These are phyloP conservation scores for Penstemon eatonii DNA, from an alignment of 257 asterid genomes.

Conservation along the genomic window DNA sequence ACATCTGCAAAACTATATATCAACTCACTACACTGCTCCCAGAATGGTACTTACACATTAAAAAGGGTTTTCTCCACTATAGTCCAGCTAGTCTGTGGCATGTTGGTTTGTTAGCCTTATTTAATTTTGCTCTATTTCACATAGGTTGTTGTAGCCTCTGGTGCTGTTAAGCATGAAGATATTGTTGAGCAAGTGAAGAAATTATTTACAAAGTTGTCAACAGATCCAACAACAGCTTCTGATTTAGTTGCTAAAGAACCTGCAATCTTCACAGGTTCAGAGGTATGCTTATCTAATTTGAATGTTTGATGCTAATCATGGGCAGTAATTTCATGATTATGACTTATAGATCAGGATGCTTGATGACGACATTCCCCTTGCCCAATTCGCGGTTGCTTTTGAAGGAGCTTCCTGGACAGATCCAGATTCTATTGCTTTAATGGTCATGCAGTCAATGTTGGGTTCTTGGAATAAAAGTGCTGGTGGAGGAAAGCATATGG, in stretches of 20 bases:
- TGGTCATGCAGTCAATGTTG: conserved; percentile 83
- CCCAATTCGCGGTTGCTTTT: conserved; percentile 86
- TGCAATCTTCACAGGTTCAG: conserved; percentile 85
- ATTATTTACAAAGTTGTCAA: conserved; percentile 61
- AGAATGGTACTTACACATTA: conserved; percentile 36
- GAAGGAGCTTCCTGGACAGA: conserved; percentile 97
- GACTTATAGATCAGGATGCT: conserved; percentile 46
- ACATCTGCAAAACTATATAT: conserved; percentile 57
- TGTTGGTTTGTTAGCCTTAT: conserved; percentile 16
- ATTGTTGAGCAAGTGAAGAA: conserved; percentile 55
- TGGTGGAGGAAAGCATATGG: conserved; percentile 85
- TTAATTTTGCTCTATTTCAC: conserved; percentile 21
- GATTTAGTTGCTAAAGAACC: conserved; percentile 71
- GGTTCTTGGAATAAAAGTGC: conserved; percentile 81
- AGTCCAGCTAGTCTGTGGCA: conserved; percentile 17
- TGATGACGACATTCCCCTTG: conserved; percentile 65
- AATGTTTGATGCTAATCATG: conserved; percentile 18
- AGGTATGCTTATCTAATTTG: conserved; percentile 47
- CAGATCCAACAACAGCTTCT: conserved; percentile 56
- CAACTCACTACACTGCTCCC: conserved; percentile 82
- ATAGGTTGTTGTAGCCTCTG: conserved; percentile 82
- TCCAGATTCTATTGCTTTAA: conserved; percentile 77
- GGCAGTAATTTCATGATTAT: not conserved
- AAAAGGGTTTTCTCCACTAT: not conserved
- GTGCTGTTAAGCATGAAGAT: conserved; percentile 88